Conservation (phyloP, 106 monocot genomes). For the Acanthochlamys bracteata region DNA sequence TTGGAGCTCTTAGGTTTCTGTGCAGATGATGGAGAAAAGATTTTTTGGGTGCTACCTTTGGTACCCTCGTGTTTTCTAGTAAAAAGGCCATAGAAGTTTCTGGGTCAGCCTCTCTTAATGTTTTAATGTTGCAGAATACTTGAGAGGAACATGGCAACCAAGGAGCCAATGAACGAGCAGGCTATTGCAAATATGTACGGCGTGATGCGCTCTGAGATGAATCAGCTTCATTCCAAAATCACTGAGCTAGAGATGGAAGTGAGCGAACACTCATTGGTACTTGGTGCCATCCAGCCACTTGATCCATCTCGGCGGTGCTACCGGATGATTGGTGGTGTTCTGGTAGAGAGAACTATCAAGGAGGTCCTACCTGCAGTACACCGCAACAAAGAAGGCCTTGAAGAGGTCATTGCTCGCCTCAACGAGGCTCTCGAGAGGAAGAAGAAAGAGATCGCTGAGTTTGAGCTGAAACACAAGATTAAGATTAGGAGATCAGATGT, state of each 20-base stretch:
- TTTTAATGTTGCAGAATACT: neutral
- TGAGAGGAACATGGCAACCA: constrained; percentile 35
- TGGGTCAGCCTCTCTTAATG: too few species aligned
- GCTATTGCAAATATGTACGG: constrained; percentile 55
- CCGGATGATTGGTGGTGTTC: constrained; percentile 83
- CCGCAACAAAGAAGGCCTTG: constrained; percentile 82
- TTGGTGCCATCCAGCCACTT: constrained; percentile 71
- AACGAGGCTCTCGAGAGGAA: constrained; percentile 86
- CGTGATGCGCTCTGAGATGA: constrained; percentile 66
- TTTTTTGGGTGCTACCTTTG: too few species aligned
- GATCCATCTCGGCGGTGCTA: constrained; percentile 83
- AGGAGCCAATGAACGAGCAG: constrained; percentile 60
- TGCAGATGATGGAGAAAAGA: too few species aligned
- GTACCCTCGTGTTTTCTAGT: too few species aligned
- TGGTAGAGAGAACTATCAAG: constrained; percentile 80
- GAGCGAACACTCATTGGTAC: constrained; percentile 82
- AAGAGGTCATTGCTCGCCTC: constrained; percentile 75
- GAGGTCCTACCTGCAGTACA: constrained; percentile 88
- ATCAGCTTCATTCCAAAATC: constrained; percentile 84
- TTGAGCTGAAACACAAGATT: constrained; percentile 94
- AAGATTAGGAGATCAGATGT: constrained; percentile 57
- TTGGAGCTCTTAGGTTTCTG: too few species aligned
- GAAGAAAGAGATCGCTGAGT: constrained; percentile 82
- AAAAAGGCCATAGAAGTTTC: too few species aligned
- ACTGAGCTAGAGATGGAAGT: constrained; percentile 94